phyloP scores from a whole-genome alignment of 495 filamentous ascomycete genomes.

The Polyplosphaeria fusca region DNA sequence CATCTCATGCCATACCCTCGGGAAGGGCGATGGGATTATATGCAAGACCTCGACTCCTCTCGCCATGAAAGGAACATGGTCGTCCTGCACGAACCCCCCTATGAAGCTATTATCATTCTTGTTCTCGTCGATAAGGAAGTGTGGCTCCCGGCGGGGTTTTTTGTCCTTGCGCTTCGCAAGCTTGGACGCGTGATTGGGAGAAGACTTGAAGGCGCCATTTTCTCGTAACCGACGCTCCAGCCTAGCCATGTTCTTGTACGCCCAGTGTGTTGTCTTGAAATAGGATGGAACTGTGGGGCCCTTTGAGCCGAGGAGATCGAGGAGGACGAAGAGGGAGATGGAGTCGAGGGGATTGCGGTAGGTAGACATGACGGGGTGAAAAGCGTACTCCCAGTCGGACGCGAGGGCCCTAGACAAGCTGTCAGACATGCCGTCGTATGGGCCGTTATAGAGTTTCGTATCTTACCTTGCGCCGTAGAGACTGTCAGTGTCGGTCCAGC shows the following conservation, averaged over 20 bases:
- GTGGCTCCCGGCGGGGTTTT: slow-evolving; percentile 8
- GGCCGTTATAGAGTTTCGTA: background rate
- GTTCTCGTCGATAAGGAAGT: slow-evolving; percentile 15
- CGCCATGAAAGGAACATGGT: slow-evolving; percentile 84
- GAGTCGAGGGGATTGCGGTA: slow-evolving; percentile 70
- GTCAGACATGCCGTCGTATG: background rate
- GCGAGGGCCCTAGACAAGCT: slow-evolving; percentile 60
- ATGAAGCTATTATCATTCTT: slow-evolving; percentile 26
- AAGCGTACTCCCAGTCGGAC: slow-evolving; percentile 64
- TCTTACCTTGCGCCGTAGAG: slow-evolving; percentile 79
- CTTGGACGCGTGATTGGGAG: slow-evolving; percentile 43
- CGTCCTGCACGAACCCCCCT: slow-evolving; percentile 60
- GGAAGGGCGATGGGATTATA: slow-evolving; percentile 80
- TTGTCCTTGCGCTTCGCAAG: slow-evolving; percentile 27
- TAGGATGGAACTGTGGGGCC: slow-evolving; percentile 73
- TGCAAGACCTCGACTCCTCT: slow-evolving; percentile 87
- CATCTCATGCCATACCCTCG: slow-evolving; percentile 79
- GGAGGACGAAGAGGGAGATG: slow-evolving; percentile 84
- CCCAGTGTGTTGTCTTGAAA: slow-evolving; percentile 91
- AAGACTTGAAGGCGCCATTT: slow-evolving; percentile 54
- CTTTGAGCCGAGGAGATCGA: slow-evolving; percentile 78
- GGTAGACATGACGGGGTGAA: slow-evolving; percentile 66
- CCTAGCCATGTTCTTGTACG: slow-evolving; percentile 68
- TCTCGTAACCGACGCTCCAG: slow-evolving; percentile 69
- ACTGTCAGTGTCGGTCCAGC: slow-evolving; percentile 77